These are phyloP conservation scores for Talaromyces amestolkiae DNA, from an alignment of 2,329 filamentous ascomycete genomes.

Conservation along the genomic window DNA sequence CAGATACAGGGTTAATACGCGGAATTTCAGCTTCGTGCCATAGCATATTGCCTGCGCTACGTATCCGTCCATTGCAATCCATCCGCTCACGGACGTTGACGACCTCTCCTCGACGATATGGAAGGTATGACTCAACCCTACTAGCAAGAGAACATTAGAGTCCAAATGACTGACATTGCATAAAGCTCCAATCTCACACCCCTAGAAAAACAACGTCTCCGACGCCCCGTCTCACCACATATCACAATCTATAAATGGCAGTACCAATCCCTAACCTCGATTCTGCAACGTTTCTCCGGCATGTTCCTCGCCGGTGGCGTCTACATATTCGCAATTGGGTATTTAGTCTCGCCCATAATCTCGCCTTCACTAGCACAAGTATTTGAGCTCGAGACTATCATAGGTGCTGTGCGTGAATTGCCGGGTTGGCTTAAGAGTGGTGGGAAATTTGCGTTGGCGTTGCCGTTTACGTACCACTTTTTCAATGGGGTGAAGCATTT, in stretches of 20 bases:
- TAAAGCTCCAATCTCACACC: conserved; percentile 17
- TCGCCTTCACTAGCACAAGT: conserved; percentile 57
- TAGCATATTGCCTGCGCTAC: neutral
- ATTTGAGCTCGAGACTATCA: conserved; percentile 3
- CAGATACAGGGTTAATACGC: neutral
- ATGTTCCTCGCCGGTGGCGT: conserved; percentile 66
- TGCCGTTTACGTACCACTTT: conserved; percentile 66
- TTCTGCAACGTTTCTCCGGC: conserved; percentile 82
- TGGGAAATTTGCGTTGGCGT: conserved; percentile 59
- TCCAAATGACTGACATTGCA: neutral
- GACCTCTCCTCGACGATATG: neutral
- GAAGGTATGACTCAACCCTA: neutral
- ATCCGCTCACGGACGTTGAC: neutral
- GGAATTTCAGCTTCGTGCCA: neutral
- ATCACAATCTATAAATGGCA: conserved; percentile 80
- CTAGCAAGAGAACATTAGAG: no score
- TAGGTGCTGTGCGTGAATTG: conserved; percentile 60
- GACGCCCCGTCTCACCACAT: conserved; percentile 81
- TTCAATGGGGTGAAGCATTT: conserved; percentile 71
- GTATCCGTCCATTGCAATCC: neutral
- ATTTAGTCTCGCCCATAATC: conserved; percentile 74
- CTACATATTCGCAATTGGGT: conserved; percentile 76
- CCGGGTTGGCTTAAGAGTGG: conserved; percentile 58
- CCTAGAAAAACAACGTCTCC: conserved; percentile 75
- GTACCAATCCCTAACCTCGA: conserved; percentile 77